Evolutionary conservation across 768 basidiomycete species (phyloP).

Genomic region (Lentinula guzmanii): DNA sequence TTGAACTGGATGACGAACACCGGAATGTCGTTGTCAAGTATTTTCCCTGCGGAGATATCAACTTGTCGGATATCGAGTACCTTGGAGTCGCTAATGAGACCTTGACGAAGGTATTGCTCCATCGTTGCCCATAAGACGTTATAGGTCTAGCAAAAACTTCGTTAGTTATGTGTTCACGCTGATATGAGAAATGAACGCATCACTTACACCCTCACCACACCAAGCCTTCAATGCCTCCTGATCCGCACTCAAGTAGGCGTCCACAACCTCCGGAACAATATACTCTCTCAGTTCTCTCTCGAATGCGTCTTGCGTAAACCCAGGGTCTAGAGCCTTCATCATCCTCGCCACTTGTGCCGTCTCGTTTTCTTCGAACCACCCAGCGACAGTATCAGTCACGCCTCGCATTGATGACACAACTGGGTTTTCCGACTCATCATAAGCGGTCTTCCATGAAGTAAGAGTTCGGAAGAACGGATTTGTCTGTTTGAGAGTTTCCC

Average conservation of each 20-base stretch:
- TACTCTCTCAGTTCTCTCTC: conserved; percentile 91
- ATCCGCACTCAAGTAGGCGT: conserved; percentile 91
- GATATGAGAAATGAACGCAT: not conserved
- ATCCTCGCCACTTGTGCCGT: conserved; percentile 89
- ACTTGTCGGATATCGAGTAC: conserved; percentile 97
- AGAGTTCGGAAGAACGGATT: conserved; percentile 70
- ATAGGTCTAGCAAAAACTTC: conserved; percentile 58
- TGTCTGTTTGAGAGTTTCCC: conserved; percentile 74
- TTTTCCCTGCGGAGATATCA: conserved; percentile 84
- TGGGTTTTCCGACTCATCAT: conserved; percentile 91
- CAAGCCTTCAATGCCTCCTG: conserved; percentile 79
- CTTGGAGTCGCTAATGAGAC: conserved; percentile 87
- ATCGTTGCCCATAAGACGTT: conserved; percentile 99
- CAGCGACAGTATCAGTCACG: conserved; percentile 80
- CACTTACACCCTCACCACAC: conserved; percentile 92
- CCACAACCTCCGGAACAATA: conserved; percentile 96
- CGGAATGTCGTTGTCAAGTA: conserved; percentile 85
- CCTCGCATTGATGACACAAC: conserved; percentile 74
- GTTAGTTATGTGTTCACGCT: not conserved
- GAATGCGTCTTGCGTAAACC: conserved; percentile 81
- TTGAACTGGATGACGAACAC: conserved; percentile 89
- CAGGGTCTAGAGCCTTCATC: conserved; percentile 86
- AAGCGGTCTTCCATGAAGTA: conserved; percentile 56
- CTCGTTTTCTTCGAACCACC: conserved; percentile 97
- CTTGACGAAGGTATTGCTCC: conserved; percentile 88